Evolutionary conservation across 2,329 filamentous ascomycete genomes (phyloP), one percentile per base, ranked within the genome.

Genomic region (Aureobasidium leucospermi): DNA sequence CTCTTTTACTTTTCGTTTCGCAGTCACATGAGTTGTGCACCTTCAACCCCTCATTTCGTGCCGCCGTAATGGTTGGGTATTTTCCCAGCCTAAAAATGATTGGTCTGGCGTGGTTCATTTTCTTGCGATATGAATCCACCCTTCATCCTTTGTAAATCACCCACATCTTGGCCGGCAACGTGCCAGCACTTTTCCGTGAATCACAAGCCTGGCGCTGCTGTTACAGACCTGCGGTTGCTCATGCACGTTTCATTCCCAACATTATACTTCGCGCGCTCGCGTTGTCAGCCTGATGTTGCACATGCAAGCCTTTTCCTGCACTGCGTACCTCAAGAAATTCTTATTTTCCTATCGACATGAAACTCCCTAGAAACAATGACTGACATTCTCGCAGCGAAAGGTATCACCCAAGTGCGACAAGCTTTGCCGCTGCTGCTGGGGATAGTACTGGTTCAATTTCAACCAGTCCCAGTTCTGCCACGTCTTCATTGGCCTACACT

Each of bases 361-460:
- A 66, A 28, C 19, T 48, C 31, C 16, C 23, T 15, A 48, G 34
- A 29, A 31, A 57, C 64, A 65, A 67, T 59, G 43, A 47, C 60
- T 63, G 51, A 63, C 60, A 49, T 46, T 34, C 41, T 45, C 46
- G 62, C 61, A 61, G 46, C 42, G 52, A 69, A 72, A 83, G 80
- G 69, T 83, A 80, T 70, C 75, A 78, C 63, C 67, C 43, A 39
- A 48, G 42, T 56, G 42, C 76, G 63, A 74, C 74, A 62, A 71
- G 76, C 67, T 75, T 77, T 65, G 76, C 81, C 66, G 77, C 81
- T 61, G 77, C 81, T 61, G 43, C 43, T n/a, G 81, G 84, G 72
- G 81, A 81, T 62, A 80, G 78, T 60, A 79, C 77, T 60, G 81
- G 80, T 67, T 82, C 78, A 64, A 77, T 76, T 66, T 79, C 78